phyloP scores from a whole-genome alignment of 129 eudicot genomes.

The Ambrosia artemisiifolia region DNA sequence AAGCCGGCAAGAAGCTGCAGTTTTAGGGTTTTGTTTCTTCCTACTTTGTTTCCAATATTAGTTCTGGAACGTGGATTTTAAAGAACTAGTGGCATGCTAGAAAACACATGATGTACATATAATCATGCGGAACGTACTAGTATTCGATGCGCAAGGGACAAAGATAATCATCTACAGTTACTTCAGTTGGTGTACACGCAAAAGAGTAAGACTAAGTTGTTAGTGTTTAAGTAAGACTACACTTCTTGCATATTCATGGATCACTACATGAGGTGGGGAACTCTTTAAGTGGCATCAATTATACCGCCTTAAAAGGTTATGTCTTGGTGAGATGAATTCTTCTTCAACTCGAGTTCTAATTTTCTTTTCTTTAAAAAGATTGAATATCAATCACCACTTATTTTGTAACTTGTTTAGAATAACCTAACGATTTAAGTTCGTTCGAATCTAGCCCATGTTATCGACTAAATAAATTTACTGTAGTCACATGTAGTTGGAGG shows the following conservation, averaged over 20 bases:
- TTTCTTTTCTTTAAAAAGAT: not conserved
- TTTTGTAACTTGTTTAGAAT: not conserved
- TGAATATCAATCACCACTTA: not conserved
- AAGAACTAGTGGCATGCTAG: conserved; percentile 23
- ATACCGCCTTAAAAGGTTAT: not conserved
- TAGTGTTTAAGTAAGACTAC: conserved; percentile 6
- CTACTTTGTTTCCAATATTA: conserved; percentile 11
- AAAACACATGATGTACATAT: not conserved
- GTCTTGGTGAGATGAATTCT: not conserved
- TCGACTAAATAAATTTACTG: not conserved
- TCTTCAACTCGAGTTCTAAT: not conserved
- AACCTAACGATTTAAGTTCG: not conserved
- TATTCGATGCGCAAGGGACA: not conserved
- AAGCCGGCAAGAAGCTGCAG: conserved; percentile 35
- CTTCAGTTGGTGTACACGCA: conserved; percentile 10
- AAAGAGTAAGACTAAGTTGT: not conserved
- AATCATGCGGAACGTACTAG: not conserved
- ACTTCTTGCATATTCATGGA: not conserved
- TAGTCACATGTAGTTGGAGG: not conserved
- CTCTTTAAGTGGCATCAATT: not conserved
- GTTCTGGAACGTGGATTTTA: conserved; percentile 9
- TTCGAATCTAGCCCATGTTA: not conserved
- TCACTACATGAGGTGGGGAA: conserved; percentile 8
- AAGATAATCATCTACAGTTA: conserved; percentile 6
- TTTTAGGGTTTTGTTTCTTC: conserved; percentile 4